phyloP scores from a whole-genome alignment of 148 eudicot genomes.

The Persicaria maculosa region DNA sequence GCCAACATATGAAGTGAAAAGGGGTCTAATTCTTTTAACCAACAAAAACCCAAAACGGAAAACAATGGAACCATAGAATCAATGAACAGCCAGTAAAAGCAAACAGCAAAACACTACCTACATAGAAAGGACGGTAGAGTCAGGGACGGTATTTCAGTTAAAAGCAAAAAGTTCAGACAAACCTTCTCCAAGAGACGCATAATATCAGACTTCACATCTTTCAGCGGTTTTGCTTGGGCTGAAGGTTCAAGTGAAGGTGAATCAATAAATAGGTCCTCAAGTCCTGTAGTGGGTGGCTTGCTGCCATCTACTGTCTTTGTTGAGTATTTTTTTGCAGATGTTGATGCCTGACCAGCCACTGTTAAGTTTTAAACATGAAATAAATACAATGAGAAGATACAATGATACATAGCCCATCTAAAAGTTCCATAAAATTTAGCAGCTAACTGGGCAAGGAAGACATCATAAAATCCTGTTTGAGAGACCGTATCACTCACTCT shows the following conservation, averaged over 20 bases:
- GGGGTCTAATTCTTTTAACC: no score
- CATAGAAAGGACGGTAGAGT: no score
- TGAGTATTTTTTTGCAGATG: conserved; percentile 39
- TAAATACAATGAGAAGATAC: background rate
- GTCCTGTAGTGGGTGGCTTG: conserved; percentile 45
- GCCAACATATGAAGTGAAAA: no score
- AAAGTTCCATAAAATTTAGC: background rate
- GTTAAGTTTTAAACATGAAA: conserved; percentile 12
- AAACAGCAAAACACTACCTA: no score
- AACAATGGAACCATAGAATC: no score
- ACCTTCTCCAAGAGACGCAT: conserved; percentile 78
- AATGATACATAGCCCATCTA: background rate
- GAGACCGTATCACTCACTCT: conserved; percentile 41
- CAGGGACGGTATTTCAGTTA: no score
- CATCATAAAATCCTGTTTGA: background rate
- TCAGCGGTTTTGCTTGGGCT: conserved; percentile 31
- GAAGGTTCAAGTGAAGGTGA: conserved; percentile 35
- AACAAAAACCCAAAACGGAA: no score
- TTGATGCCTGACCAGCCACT: conserved; percentile 69
- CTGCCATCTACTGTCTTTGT: conserved; percentile 38
- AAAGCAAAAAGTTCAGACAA: conserved; percentile 9
- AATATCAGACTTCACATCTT: conserved; percentile 58
- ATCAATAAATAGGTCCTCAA: conserved; percentile 63
- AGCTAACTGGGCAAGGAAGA: background rate
- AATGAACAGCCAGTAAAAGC: no score